These are phyloP conservation scores for Fusarium sp. DNA, from an alignment of 2,329 filamentous ascomycete species.

Conservation along the genomic window DNA sequence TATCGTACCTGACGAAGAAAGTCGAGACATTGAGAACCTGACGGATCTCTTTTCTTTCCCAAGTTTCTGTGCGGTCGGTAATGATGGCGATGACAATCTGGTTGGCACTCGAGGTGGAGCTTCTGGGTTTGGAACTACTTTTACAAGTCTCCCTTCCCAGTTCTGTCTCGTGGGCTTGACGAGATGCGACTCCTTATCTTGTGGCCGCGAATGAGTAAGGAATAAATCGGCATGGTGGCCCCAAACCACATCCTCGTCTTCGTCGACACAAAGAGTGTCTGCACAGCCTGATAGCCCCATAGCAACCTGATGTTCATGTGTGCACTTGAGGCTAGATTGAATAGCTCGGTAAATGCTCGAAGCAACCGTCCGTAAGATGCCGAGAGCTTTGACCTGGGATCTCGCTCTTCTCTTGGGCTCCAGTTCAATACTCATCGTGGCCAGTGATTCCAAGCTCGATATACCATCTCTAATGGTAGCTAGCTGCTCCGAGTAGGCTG, in stretches of 20 bases:
- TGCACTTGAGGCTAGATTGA: not conserved
- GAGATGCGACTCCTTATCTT: too few relatives aligned
- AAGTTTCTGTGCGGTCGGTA: not conserved
- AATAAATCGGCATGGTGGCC: not conserved
- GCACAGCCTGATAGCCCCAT: not conserved
- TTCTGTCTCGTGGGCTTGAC: not conserved
- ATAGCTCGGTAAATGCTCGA: not conserved
- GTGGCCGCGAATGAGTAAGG: not conserved
- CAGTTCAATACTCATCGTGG: not conserved
- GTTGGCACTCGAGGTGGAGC: too few relatives aligned
- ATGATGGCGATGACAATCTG: too few relatives aligned
- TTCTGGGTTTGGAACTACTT: not conserved
- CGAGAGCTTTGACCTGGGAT: not conserved
- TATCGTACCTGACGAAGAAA: not conserved
- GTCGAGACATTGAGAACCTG: not conserved
- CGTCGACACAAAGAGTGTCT: not conserved
- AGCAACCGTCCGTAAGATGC: not conserved
- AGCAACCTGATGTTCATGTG: not conserved
- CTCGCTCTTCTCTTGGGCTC: not conserved
- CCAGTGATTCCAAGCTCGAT: not conserved
- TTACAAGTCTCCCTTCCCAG: not conserved
- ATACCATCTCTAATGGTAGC: not conserved
- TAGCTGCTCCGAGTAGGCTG: not conserved
- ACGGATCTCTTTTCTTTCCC: not conserved
- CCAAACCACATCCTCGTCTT: not conserved